A percentile compares a stretch with the other conserved stretches of the same genome.
Evolutionary conservation across 768 basidiomycete genomes (phyloP).

Genomic region (Piloderma croceum): DNA sequence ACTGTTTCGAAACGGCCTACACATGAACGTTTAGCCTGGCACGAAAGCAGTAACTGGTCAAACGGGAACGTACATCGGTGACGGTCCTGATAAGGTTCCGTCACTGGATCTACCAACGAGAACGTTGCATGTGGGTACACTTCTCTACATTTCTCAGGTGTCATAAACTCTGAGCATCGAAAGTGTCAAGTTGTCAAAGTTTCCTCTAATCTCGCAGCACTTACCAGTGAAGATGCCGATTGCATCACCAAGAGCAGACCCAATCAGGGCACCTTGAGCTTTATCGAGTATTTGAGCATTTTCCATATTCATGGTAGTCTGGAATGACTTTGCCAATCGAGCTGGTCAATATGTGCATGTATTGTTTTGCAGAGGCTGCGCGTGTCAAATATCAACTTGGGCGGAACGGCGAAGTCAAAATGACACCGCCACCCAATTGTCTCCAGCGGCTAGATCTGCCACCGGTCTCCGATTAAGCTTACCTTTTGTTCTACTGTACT

Average conservation of each 20-base stretch:
- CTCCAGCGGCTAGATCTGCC: too few species aligned
- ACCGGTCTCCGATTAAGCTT: too few species aligned
- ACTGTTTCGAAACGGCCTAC: background rate
- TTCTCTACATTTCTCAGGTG: slow-evolving; percentile 9
- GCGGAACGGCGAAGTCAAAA: too few species aligned
- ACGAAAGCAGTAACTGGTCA: background rate
- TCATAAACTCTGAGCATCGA: slow-evolving; percentile 14
- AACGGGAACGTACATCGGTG: slow-evolving; percentile 15
- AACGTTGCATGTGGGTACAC: slow-evolving; percentile 12
- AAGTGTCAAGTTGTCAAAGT: too few species aligned
- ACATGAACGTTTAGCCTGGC: background rate
- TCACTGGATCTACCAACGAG: slow-evolving; percentile 12
- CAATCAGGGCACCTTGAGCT: slow-evolving; percentile 17
- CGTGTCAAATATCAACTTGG: too few species aligned
- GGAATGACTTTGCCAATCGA: too few species aligned
- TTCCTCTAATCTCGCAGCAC: background rate
- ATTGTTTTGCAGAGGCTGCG: too few species aligned
- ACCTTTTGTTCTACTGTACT: too few species aligned
- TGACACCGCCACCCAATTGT: too few species aligned
- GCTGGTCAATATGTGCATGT: too few species aligned
- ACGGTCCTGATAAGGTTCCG: slow-evolving; percentile 10
- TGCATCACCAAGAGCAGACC: slow-evolving; percentile 17
- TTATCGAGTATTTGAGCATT: slow-evolving; percentile 6
- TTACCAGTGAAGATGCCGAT: slow-evolving; percentile 18
- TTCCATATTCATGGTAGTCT: background rate